Base-by-base conservation (phyloP, 352 stramenopile genomes). In the Pythium sukuiense region DNA sequence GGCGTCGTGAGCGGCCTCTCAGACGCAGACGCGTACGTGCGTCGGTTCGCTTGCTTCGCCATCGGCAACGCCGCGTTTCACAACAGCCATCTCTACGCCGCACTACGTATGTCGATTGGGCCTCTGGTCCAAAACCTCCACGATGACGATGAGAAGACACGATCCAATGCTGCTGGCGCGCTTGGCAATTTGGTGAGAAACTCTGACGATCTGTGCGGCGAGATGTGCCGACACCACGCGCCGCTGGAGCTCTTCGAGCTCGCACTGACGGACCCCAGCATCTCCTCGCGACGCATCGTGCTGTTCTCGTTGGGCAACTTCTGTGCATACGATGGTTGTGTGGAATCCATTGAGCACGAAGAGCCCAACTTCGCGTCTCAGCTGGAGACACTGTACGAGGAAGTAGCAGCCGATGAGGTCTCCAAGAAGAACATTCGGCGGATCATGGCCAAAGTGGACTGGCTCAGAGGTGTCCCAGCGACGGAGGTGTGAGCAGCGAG, bases 21-120 rank as follows among this genome's bases (percentile, higher is more conserved):
- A 0, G 89, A 97, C 53, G 35, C 66, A 0, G 87, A 98, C 67
- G 76, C 74, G n/a, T 90, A 91, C 56, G 90, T 95, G 6, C 79
- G 90, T 0, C 95, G 95, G 20, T 98, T 98, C 49, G 93, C 94
- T 3, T 97, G 89, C 77, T 98, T 98, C 71, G 93, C 91, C n/a
- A 84, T 98, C 35, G 94, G 94, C 35, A 98, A 98, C 61, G 92
- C 90, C 16, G 91, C 93, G 8, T 98, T 98, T 65, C 89, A 98
- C 73, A 89, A 76, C 56, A 76, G 71, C 14, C 63, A 75, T 2
- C 62, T 98, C 3, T 98, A 98, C 67, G 37, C 76, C 3, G 57
- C 67, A 5, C 76, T 98, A 3, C 76, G 69, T 16, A 53, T 77
- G 18, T 73, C 83, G 7, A 85, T 98, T 29, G 75, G 80, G 3